Base-by-base conservation (phyloP, 2,329 filamentous ascomycete species). In the Bretziella fagacearum region DNA sequence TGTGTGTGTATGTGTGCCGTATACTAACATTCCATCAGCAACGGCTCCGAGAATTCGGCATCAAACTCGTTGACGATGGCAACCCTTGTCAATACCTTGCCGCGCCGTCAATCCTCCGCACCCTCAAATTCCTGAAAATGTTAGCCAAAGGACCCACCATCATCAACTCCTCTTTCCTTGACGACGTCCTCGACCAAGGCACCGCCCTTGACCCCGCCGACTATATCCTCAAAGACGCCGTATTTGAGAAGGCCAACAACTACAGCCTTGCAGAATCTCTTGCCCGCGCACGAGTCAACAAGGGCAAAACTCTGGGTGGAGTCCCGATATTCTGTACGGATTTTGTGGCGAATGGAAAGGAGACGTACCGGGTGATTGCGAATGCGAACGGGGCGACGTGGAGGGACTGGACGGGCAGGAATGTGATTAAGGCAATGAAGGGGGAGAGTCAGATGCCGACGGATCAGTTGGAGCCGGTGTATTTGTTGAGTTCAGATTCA, bases 41-140 rank as follows among this genome's bases (percentile, higher is more conserved):
- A 64, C 81, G 81, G 63, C 70, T 98, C 47, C 81, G 87, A 51
- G 76, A 81, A 39, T 65, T 96, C 29, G 91, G 91, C 6, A 83
- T 98, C 48, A 70, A 78, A 54, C 74, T 94, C 18, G 81, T 84
- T 3, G 71, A 80, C 55, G 83, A 94, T 57, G 77, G 77, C 22
- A 73, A 74, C 41, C 71, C 75, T 37, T 91, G 84, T 59, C 84
- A 89, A 55, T 84, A 93, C 59, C 73, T 98, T 8, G 86, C 85
- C 27, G 89, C 89, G 3, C 91, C 89, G 1, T 74, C 77, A 35
- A 77, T 96, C 52, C 75, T 95, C 27, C 81, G 91, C 30, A 98
- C 91, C 0, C 78, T 84, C 59, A 98, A 98, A 58, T 98, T 98
- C 58, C 78, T 96, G 43, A 81, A 80, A 52, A 85, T 86, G 10